Evolutionary conservation across 805 yeast species (phyloP).

Genomic region (Clavispora vitiphila): DNA sequence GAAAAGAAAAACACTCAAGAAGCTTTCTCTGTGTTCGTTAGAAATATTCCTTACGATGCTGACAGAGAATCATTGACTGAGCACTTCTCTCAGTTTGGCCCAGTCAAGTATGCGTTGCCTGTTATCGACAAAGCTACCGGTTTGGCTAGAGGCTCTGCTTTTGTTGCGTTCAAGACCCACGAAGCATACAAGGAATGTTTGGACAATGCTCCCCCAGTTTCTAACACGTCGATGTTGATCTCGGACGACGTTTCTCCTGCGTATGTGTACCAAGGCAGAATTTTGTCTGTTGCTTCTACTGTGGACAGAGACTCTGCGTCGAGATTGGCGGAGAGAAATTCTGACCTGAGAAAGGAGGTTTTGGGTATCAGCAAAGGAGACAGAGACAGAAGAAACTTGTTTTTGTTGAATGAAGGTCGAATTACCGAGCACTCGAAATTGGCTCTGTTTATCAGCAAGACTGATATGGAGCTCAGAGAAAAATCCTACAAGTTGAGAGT

Average conservation of each 20-base stretch:
- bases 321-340: conserved; percentile 65
- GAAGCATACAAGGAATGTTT: conserved; percentile 66
- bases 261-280: conserved; percentile 90
- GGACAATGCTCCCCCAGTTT: conserved; percentile 69
- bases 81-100: conserved; percentile 81
- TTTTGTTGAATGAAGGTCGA: conserved; percentile 89
- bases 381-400: conserved; percentile 80
- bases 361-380: conserved; percentile 78
- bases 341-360: conserved; percentile 64
- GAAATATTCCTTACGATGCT: conserved; percentile 94
- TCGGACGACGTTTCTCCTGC: conserved; percentile 89
- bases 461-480: conserved; percentile 84
- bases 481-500: conserved; percentile 81
- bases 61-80: conserved; percentile 70
- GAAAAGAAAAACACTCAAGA: conserved; percentile 58
- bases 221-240: conserved; percentile 61
- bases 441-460: conserved; percentile 58
- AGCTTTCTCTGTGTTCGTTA: conserved; percentile 70
- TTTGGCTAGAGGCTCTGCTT: conserved; percentile 89
- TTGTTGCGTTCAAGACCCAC: conserved; percentile 73
- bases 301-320: conserved; percentile 84
- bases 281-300: conserved; percentile 76
- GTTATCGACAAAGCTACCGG: conserved; percentile 85
- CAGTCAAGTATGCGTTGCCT: conserved; percentile 88
- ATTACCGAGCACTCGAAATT: conserved; percentile 75